These are phyloP conservation scores for Stenogyne calaminthoides DNA, from an alignment of 305 asterid species.

Conservation along the genomic window DNA sequence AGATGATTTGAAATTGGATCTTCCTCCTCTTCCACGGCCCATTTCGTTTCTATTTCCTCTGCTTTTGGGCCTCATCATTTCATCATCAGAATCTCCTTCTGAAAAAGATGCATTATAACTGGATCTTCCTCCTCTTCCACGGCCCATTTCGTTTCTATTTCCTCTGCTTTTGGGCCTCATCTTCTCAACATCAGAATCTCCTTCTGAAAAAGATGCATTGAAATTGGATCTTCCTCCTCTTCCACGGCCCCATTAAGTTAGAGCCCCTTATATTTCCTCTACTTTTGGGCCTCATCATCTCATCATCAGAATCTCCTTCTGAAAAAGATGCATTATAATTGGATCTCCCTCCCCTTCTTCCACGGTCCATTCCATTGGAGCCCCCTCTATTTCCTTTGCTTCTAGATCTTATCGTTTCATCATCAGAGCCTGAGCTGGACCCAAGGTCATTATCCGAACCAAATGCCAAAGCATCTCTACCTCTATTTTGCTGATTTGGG, in stretches of 20 bases:
- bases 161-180: slow-evolving; percentile 37
- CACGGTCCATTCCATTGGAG: slow-evolving; percentile 34
- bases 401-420: slow-evolving; percentile 41
- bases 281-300: slow-evolving; percentile 36
- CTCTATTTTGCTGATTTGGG: slow-evolving; percentile 43
- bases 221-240: slow-evolving; percentile 43
- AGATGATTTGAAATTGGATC: slow-evolving; percentile 32
- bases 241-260: slow-evolving; percentile 32
- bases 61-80: slow-evolving; percentile 38
- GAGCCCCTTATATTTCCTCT: slow-evolving; percentile 46
- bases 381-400: slow-evolving; percentile 46
- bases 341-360: slow-evolving; percentile 39
- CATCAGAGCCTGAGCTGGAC: slow-evolving; percentile 47
- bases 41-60: slow-evolving; percentile 36
- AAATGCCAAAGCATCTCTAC: slow-evolving; percentile 44
- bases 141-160: slow-evolving; percentile 31
- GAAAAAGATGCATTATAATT: slow-evolving; percentile 34
- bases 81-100: slow-evolving; percentile 45
- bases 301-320: slow-evolving; percentile 51
- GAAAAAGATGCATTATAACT: slow-evolving; percentile 34
- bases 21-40: slow-evolving; percentile 41
- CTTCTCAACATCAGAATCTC: slow-evolving; percentile 48
- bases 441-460: slow-evolving; percentile 65
- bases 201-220: slow-evolving; percentile 40
- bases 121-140: slow-evolving; percentile 43